Conservation (phyloP, 352 stramenopile species). For the Phytophthora litchii region DNA sequence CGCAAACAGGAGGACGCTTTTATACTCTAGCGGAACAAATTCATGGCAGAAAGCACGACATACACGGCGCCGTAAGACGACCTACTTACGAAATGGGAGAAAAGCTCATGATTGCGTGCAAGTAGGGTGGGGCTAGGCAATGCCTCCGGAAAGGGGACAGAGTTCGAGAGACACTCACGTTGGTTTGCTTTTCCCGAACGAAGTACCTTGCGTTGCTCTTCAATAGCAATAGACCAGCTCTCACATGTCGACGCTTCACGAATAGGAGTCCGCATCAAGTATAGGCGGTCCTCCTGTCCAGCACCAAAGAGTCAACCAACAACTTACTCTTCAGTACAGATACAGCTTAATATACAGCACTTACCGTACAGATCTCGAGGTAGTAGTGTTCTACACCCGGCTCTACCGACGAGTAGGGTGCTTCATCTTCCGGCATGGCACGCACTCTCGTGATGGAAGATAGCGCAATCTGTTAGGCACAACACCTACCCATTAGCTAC, state of each 20-base stretch:
- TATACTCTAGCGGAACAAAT: constrained; percentile 61
- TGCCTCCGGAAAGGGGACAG: constrained; percentile 39
- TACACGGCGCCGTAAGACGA: constrained; percentile 36
- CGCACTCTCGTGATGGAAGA: constrained; percentile 68
- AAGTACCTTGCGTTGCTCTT: constrained; percentile 81
- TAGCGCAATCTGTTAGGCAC: constrained; percentile 53
- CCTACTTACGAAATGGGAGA: constrained; percentile 80
- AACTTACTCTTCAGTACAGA: not conserved
- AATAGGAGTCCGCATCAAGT: constrained; percentile 75
- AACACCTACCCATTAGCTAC: constrained; percentile 4
- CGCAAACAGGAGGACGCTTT: constrained; percentile 73
- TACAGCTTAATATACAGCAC: not conserved
- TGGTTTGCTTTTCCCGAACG: constrained; percentile 55
- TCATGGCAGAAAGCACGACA: constrained; percentile 25
- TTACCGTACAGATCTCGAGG: constrained; percentile 78
- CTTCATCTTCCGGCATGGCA: constrained; percentile 81
- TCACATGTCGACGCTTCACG: constrained; percentile 79
- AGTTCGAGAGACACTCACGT: constrained; percentile 48
- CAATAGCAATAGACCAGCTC: constrained; percentile 85
- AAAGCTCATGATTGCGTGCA: constrained; percentile 79
- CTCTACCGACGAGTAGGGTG: constrained; percentile 54
- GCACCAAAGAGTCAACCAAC: constrained; percentile 1
- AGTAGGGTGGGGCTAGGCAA: constrained; percentile 75
- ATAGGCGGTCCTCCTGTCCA: constrained; percentile 64
- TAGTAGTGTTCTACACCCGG: constrained; percentile 77